A percentile compares a stretch with the other conserved stretches of the same genome.
phyloP scores from a whole-genome alignment of 1,284 basidiomycete genomes.

The Apiotrichum veenhuisii region DNA sequence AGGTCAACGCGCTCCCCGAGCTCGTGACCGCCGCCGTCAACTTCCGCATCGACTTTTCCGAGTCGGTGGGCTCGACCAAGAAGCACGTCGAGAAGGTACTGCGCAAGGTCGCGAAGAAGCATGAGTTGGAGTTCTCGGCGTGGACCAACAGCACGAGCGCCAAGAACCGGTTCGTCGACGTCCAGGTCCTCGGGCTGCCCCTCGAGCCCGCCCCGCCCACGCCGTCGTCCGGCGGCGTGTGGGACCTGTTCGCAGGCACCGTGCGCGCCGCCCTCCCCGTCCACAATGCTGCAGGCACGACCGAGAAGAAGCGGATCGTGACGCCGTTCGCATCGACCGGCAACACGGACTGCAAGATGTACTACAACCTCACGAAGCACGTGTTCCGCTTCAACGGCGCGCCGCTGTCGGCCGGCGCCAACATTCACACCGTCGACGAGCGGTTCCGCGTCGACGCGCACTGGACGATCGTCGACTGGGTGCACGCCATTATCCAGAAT shows the following conservation, averaged over 20 bases:
- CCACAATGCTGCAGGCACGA: conserved; percentile 30
- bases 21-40: conserved; percentile 41
- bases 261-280: conserved; percentile 40
- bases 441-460: conserved; percentile 34
- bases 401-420: conserved; percentile 7
- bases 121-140: conserved; percentile 27
- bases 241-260: conserved; percentile 48
- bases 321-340: conserved; percentile 38
- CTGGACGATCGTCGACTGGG: conserved; percentile 38
- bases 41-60: conserved; percentile 48
- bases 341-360: conserved; percentile 25
- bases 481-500: conserved; percentile 47
- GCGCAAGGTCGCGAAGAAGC: conserved; percentile 32
- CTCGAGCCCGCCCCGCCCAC: conserved; percentile 48
- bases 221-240: conserved; percentile 37
- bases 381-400: conserved; percentile 45
- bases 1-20: conserved; percentile 40
- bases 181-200: conserved; percentile 41
- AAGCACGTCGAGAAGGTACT: conserved; percentile 31
- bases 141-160: conserved; percentile 22
- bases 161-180: conserved; percentile 27
- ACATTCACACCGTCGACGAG: conserved; percentile 48
- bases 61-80: conserved; percentile 35
- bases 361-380: conserved; percentile 46
- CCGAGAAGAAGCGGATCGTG: conserved; percentile 40